phyloP scores from a whole-genome alignment of 495 filamentous ascomycete genomes.

The Aspergillus heteromorphus region DNA sequence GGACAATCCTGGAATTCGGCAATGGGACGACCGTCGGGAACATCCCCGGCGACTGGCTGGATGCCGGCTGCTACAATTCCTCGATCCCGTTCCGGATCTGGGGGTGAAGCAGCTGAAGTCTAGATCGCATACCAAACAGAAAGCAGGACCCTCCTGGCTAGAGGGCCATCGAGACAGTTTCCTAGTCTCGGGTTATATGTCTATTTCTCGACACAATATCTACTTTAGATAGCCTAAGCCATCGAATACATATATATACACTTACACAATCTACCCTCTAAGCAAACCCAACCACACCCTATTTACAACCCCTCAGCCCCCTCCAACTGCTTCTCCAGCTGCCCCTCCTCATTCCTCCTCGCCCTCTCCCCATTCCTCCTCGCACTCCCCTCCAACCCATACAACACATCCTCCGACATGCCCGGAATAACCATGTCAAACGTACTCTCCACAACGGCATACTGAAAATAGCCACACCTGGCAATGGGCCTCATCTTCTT shows the following conservation, averaged over 20 bases:
- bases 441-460: constrained; percentile 44
- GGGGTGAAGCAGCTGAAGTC: neutral
- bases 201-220: too few relatives aligned
- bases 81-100: constrained; percentile 2
- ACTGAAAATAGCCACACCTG: constrained; percentile 55
- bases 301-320: neutral
- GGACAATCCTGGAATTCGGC: neutral
- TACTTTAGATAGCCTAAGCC: neutral
- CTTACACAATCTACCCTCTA: neutral
- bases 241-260: neutral
- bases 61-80: constrained; percentile 1
- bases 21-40: neutral
- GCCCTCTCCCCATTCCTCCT: constrained; percentile 14
- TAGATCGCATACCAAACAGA: neutral
- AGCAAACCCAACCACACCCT: neutral
- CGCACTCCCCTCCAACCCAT: constrained; percentile 24
- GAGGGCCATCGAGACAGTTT: too few relatives aligned
- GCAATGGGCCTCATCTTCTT: constrained; percentile 51
- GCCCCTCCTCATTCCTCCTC: neutral
- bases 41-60: neutral
- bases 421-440: constrained; percentile 49
- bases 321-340: neutral
- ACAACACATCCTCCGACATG: constrained; percentile 29
- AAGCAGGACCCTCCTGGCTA: too few relatives aligned
- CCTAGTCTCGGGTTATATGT: too few relatives aligned